Conservation (phyloP, 1,284 basidiomycete genomes). For the Ustanciosporium gigantosporum region DNA sequence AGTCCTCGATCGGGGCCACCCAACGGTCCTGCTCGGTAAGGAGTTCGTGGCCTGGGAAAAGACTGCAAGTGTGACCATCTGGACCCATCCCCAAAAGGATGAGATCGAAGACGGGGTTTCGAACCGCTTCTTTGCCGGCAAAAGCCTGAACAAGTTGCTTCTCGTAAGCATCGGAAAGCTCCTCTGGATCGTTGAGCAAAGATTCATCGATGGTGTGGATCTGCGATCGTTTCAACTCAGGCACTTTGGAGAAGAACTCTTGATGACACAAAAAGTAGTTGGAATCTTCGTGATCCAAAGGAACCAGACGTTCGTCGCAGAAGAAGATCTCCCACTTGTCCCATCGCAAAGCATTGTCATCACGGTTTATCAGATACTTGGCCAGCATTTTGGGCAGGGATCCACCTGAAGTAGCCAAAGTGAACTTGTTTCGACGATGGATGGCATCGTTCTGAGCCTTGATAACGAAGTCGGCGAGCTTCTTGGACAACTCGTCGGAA, state of each 20-base stretch:
- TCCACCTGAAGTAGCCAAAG: constrained; percentile 89
- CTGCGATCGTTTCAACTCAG: constrained; percentile 72
- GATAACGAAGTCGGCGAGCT: constrained; percentile 80
- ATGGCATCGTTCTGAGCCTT: constrained; percentile 88
- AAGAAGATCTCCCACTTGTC: constrained; percentile 98
- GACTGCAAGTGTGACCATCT: constrained; percentile 93
- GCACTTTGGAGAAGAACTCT: constrained; percentile 80
- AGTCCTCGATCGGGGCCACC: constrained; percentile 91
- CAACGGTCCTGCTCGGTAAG: constrained; percentile 84
- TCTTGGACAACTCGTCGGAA: constrained; percentile 63
- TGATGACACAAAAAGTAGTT: constrained; percentile 81
- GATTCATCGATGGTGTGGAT: constrained; percentile 81
- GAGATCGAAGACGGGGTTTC: constrained; percentile 60
- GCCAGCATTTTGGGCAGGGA: constrained; percentile 82
- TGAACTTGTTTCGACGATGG: constrained; percentile 84
- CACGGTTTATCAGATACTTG: constrained; percentile 71
- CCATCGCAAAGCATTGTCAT: constrained; percentile 77
- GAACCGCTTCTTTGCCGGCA: constrained; percentile 57
- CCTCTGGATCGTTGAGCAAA: constrained; percentile 72
- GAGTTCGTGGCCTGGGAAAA: constrained; percentile 89
- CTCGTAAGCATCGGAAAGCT: constrained; percentile 89
- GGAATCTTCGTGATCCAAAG: constrained; percentile 86
- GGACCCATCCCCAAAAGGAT: constrained; percentile 61
- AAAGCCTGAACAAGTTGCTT: constrained; percentile 86
- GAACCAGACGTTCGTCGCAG: constrained; percentile 93